Conservation (phyloP, 371 early-diverging fungal genomes). For the Actinomortierella wolfii region DNA sequence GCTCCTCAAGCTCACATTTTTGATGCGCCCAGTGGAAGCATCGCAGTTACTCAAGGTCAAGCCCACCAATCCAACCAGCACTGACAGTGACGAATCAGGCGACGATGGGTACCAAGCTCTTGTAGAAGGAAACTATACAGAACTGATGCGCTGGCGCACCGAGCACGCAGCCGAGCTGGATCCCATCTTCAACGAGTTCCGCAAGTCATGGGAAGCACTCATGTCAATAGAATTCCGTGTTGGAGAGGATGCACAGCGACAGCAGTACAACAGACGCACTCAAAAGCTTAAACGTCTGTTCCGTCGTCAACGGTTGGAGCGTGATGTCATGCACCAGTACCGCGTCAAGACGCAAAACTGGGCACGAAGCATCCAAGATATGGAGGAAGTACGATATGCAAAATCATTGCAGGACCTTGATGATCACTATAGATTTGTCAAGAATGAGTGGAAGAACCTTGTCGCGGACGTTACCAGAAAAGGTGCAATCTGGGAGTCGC, state of each 20-base stretch:
- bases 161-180: conserved; percentile 22
- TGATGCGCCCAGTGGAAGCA: conserved; percentile 31
- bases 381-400: conserved; percentile 62
- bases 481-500: conserved; percentile 67
- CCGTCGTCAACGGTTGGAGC: conserved; percentile 54
- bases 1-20: conserved; percentile 43
- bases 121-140: conserved; percentile 56
- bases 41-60: conserved; percentile 30
- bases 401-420: conserved; percentile 68
- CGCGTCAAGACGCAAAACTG: conserved; percentile 57
- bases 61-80: conserved; percentile 27
- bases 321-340: conserved; percentile 61
- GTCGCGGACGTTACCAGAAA: conserved; percentile 59
- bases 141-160: conserved; percentile 32
- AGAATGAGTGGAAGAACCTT: conserved; percentile 69
- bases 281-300: conserved; percentile 61
- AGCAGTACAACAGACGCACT: conserved; percentile 51
- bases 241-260: conserved; percentile 61
- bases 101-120: conserved; percentile 61
- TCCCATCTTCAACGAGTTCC: conserved; percentile 54
- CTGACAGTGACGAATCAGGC: conserved; percentile 34
- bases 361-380: conserved; percentile 66
- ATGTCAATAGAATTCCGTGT: conserved; percentile 55
- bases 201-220: conserved; percentile 66
- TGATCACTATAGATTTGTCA: conserved; percentile 65